Percentiles rank a stretch among this genome's conserved stretches.
Evolutionary conservation across 2,329 filamentous ascomycete genomes (phyloP).

Genomic region (Hyphodiscus sp.): DNA sequence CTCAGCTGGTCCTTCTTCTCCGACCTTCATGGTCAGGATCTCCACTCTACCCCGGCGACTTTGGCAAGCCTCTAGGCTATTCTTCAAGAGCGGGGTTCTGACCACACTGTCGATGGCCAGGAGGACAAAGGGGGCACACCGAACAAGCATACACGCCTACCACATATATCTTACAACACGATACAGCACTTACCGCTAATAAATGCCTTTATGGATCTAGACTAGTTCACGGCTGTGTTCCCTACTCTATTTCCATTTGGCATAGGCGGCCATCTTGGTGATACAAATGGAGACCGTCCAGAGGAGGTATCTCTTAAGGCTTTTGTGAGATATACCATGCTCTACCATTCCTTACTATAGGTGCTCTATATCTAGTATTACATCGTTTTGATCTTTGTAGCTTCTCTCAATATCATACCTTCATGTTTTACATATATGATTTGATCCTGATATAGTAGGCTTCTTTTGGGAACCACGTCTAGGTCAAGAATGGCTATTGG

Average conservation of each 20-base stretch:
- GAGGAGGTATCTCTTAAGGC: slow-evolving; percentile 3
- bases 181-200: not conserved
- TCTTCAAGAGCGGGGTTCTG: slow-evolving; percentile 4
- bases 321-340: slow-evolving; percentile 5
- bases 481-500: slow-evolving; percentile 9
- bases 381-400: slow-evolving; percentile 6
- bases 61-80: slow-evolving; percentile 8
- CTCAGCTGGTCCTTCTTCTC: slow-evolving; percentile 11
- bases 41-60: slow-evolving; percentile 7
- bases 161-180: slow-evolving; percentile 4
- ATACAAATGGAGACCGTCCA: not conserved
- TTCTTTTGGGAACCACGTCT: slow-evolving; percentile 7
- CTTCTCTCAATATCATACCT: slow-evolving; percentile 10
- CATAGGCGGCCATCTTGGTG: slow-evolving; percentile 1
- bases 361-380: not conserved
- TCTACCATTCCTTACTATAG: slow-evolving; percentile 9
- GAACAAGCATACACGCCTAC: slow-evolving; percentile 1
- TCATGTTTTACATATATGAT: slow-evolving; percentile 12
- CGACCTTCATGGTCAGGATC: slow-evolving; percentile 12
- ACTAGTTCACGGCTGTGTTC: slow-evolving; percentile 1
- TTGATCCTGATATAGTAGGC: slow-evolving; percentile 10
- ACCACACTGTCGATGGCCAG: slow-evolving; percentile 1
- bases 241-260: slow-evolving; percentile 1
- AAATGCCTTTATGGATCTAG: not conserved
- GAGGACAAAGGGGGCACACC: not conserved